Base-by-base conservation (phyloP, 352 stramenopile genomes). In the Globisporangium perplexum region DNA sequence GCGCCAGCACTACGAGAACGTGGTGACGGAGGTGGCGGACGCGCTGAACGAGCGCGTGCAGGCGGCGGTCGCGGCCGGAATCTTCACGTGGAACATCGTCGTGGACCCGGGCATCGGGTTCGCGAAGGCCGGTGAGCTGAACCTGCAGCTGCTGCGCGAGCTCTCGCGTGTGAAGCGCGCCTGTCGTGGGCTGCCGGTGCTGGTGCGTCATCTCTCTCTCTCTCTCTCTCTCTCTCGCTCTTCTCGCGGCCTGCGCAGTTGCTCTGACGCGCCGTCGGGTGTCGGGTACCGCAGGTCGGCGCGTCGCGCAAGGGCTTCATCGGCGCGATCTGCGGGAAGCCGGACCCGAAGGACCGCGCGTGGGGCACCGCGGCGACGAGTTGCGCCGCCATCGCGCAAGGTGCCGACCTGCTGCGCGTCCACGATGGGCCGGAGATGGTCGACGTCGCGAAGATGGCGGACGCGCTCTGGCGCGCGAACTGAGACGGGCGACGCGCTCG, bases 81-180 rank as follows among this genome's bases (percentile, higher is more conserved):
- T 99, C 38, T 93, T 78, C 43, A 74, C 82, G 36, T 99, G 96
- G 96, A 90, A 97, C 55, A 86, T 98, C 47, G 69, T 99, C 22
- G 59, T 98, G 22, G 96, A 99, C 71, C 96, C 96, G 23, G 97
- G 97, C 10, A 98, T 99, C 51, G 97, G 97, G 4, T 99, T 99
- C 74, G 96, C 97, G 17, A 99, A 99, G 65, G 86, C 85, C 59
- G 57, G 83, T 0, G 72, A 93, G 33, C 72, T 95, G 1, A 99
- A 98, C 66, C 58, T 99, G 4, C 66, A 72, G 30, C 58, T 99
- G 0, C 59, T 99, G 20, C 84, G 88, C 38, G 68, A 90, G 17
- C 66, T 97, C 18, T 71, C 62, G 11, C 58, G 60, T 8, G 50
- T 93, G 45, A 88, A 87, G 50, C 28, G 56, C 0, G 36, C 20